Conservation (phyloP, 2,329 filamentous ascomycete genomes). For the Didymosphaeria variabile region DNA sequence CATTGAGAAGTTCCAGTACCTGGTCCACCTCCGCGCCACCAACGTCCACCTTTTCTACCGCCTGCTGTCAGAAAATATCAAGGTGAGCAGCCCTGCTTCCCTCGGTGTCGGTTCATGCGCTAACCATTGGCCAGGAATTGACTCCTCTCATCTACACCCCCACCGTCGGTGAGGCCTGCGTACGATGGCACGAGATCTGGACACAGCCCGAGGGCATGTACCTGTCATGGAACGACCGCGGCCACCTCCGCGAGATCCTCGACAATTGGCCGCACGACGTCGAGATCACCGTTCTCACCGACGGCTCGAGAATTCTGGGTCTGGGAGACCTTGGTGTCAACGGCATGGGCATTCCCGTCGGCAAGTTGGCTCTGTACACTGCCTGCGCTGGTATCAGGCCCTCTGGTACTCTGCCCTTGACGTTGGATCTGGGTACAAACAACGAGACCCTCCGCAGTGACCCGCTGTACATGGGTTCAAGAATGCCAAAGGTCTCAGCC, state of each 20-base stretch:
- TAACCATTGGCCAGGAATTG: slow-evolving; percentile 67
- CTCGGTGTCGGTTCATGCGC: slow-evolving; percentile 10
- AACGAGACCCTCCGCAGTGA: slow-evolving; percentile 75
- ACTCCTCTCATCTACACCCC: slow-evolving; percentile 89
- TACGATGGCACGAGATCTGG: slow-evolving; percentile 95
- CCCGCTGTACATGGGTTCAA: slow-evolving; percentile 89
- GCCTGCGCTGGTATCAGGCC: slow-evolving; percentile 95
- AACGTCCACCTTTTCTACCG: slow-evolving; percentile 85
- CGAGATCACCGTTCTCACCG: slow-evolving; percentile 96
- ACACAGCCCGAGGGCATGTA: slow-evolving; percentile 94
- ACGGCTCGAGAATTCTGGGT: slow-evolving; percentile 91
- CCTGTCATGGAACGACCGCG: slow-evolving; percentile 93
- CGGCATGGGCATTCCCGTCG: slow-evolving; percentile 97
- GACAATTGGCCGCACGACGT: slow-evolving; percentile 94
- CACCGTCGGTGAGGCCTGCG: slow-evolving; percentile 93
- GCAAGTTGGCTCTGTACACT: slow-evolving; percentile 94
- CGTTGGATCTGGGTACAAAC: slow-evolving; percentile 69
- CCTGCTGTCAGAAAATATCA: slow-evolving; percentile 77
- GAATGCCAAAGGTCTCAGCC: slow-evolving; percentile 79
- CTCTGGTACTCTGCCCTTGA: slow-evolving; percentile 69
- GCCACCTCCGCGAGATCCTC: slow-evolving; percentile 87
- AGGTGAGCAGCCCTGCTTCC: slow-evolving; percentile 48
- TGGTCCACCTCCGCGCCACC: slow-evolving; percentile 76
- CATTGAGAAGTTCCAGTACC: slow-evolving; percentile 86
- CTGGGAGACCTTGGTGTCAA: slow-evolving; percentile 96